Conservation (phyloP, 768 basidiomycete species). For the Scleroderma bovista region DNA sequence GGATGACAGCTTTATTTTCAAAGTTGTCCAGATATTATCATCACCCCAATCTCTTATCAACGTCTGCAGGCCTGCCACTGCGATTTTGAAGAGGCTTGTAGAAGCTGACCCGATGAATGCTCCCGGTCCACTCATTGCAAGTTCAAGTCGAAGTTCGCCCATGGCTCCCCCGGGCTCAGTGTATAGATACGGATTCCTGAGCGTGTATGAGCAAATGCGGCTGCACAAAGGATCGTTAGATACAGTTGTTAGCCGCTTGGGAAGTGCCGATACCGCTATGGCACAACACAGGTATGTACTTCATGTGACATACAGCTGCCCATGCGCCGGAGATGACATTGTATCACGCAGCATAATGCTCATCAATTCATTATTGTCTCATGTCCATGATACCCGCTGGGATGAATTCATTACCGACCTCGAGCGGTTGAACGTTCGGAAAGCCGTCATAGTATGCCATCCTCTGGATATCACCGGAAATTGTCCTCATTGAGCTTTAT, state of each 20-base stretch:
- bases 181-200: slow-evolving; percentile 77
- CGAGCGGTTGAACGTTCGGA: slow-evolving; percentile 71
- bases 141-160: slow-evolving; percentile 56
- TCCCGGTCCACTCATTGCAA: slow-evolving; percentile 50
- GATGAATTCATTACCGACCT: slow-evolving; percentile 72
- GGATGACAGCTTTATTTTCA: slow-evolving; percentile 65
- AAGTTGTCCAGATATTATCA: slow-evolving; percentile 73
- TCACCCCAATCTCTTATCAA: slow-evolving; percentile 77
- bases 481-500: slow-evolving; percentile 7
- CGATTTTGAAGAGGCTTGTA: slow-evolving; percentile 84
- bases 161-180: slow-evolving; percentile 60
- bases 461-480: background rate
- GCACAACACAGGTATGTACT: slow-evolving; percentile 64
- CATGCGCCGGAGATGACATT: slow-evolving; percentile 7
- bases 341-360: slow-evolving; percentile 68
- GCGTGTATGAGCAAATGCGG: slow-evolving; percentile 79
- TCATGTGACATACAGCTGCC: background rate
- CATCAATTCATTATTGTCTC: slow-evolving; percentile 78
- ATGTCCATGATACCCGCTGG: slow-evolving; percentile 75
- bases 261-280: slow-evolving; percentile 81
- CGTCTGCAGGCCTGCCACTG: slow-evolving; percentile 86
- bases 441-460: slow-evolving; percentile 69
- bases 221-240: slow-evolving; percentile 66
- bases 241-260: slow-evolving; percentile 75
- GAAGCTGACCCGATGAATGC: slow-evolving; percentile 75